Evolutionary conservation across 164 flowering plant genomes (phyloP).

Genomic region (grape (Vitis vinifera)): DNA sequence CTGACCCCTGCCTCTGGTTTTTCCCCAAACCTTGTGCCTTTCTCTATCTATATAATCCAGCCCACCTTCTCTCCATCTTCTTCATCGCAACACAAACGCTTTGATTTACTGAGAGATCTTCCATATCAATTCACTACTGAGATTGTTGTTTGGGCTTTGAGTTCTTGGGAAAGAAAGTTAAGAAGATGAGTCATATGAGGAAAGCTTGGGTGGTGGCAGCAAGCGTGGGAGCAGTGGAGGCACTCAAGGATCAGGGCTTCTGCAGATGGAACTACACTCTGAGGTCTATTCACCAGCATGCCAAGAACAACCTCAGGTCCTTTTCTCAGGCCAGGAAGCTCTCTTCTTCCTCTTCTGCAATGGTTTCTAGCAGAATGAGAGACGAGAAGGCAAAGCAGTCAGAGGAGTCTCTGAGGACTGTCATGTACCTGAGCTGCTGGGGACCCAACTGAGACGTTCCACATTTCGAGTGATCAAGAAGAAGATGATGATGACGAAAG

Average conservation of each 20-base stretch:
- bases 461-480: too few relatives aligned
- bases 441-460: constrained; percentile 10
- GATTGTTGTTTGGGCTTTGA: too few relatives aligned
- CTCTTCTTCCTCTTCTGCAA: background rate
- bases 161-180: background rate
- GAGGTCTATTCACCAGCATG: background rate
- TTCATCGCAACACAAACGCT: too few relatives aligned
- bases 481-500: too few relatives aligned
- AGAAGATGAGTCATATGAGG: constrained; percentile 7
- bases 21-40: background rate
- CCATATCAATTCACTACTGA: too few relatives aligned
- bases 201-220: constrained; percentile 13
- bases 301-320: background rate
- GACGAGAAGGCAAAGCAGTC: constrained; percentile 3
- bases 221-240: constrained; percentile 15
- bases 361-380: background rate
- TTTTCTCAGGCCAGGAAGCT: background rate
- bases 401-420: constrained; percentile 12
- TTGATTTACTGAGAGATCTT: too few relatives aligned
- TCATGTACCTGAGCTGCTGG: constrained; percentile 24
- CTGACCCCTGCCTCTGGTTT: background rate
- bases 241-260: constrained; percentile 8
- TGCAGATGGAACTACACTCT: constrained; percentile 1
- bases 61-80: background rate
- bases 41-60: background rate